These are phyloP conservation scores for Curvularia eragrostidis DNA, from an alignment of 2,329 filamentous ascomycete genomes.

Conservation along the genomic window DNA sequence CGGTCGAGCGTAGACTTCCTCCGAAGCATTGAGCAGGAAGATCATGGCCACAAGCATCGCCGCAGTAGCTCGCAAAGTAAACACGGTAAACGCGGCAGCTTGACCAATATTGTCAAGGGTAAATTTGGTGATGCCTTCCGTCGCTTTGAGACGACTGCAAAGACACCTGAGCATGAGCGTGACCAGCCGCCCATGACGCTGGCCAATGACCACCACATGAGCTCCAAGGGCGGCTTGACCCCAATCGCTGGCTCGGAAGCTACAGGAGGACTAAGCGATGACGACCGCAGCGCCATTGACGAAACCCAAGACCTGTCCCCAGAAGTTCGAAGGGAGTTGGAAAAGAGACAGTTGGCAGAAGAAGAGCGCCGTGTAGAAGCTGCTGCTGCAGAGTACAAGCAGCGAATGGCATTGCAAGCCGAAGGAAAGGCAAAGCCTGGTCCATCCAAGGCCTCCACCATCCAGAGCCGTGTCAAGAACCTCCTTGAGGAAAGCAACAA, in stretches of 20 bases:
- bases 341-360: conserved; percentile 78
- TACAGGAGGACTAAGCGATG: conserved; percentile 71
- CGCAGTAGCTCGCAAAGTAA: conserved; percentile 64
- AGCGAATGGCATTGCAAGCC: conserved; percentile 71
- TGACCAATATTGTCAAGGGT: conserved; percentile 77
- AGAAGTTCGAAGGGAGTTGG: conserved; percentile 88
- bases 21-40: conserved; percentile 71
- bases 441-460: conserved; percentile 74
- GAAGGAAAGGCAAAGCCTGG: conserved; percentile 52
- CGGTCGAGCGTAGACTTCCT: conserved; percentile 84
- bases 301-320: conserved; percentile 78
- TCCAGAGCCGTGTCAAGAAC: conserved; percentile 89
- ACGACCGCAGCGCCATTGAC: conserved; percentile 68
- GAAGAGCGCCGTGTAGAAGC: conserved; percentile 90
- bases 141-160: conserved; percentile 72
- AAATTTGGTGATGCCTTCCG: conserved; percentile 95
- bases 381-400: conserved; percentile 86
- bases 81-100: conserved; percentile 74
- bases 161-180: conserved; percentile 36
- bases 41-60: conserved; percentile 63
- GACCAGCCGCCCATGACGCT: conserved; percentile 38
- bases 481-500: conserved; percentile 75
- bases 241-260: conserved; percentile 80
- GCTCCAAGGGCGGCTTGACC: conserved; percentile 52
- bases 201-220: conserved; percentile 33